Base-by-base conservation (phyloP, 2,329 filamentous ascomycete species). In the Tolypocladium tropicale region DNA sequence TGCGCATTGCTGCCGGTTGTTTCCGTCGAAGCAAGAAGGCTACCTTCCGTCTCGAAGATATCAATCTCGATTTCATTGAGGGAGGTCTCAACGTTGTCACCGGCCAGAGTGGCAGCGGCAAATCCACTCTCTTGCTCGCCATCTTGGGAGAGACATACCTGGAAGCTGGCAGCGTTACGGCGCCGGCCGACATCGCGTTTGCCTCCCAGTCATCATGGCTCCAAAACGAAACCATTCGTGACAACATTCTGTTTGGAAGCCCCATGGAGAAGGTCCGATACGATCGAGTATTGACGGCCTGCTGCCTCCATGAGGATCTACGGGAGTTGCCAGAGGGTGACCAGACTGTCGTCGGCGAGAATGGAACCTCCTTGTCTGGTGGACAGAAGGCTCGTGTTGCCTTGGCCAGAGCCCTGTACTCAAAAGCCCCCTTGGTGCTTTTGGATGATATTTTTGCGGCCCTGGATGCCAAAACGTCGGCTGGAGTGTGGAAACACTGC, bases 361-460 rank as follows among this genome's bases (percentile, higher is more conserved):
- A 78, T 54, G 80, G 79, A 0, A 75, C 78, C 6, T 79, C 78
- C 4, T 66, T 83, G 10, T 82, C 79, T 0, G 80, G 80, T 25
- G 80, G 80, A 0, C 80, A 83, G 59, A 80, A 80, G 59, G 79
- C 79, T 33, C 74, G 80, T 6, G 77, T 83, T 37, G 78, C 80
- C 14, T 65, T 84, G 36, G 81, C 81, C 1, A 72, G 81, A 56
- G 78, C 80, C 7, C 64, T 84, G 1, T 84, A 84, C 64, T 83
- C 80, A 1, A 77, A 77, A 55, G 75, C 81, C 0, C 71, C 78
- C 2, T 70, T 83, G 2, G 68, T 84, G 25, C 69, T 84, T 0
- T 74, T 84, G 1, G 81, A 84, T 59, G 81, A 84, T 57, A 74
- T 83, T 3, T 81, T 84, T 59, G 80, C 81, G 1, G 81, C 81